Percentiles rank a stretch among this genome's conserved stretches.
Evolutionary conservation across 2,329 filamentous ascomycete genomes (phyloP).

Genomic region (Fusarium nanum): DNA sequence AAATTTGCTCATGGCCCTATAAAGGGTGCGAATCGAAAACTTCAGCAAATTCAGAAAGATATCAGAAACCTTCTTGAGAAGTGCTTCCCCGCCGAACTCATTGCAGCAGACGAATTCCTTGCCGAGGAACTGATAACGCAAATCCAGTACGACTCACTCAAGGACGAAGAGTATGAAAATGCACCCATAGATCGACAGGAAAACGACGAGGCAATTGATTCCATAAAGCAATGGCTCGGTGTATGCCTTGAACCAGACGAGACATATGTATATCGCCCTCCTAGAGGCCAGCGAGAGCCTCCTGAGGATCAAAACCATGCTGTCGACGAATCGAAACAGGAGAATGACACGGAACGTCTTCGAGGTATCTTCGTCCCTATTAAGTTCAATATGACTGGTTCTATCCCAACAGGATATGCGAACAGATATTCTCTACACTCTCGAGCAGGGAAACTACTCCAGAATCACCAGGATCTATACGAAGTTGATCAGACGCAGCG

Average conservation of each 20-base stretch:
- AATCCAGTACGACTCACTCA: conserved; percentile 68
- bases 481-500: conserved; percentile 66
- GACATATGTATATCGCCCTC: conserved; percentile 41
- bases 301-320: not conserved
- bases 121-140: conserved; percentile 68
- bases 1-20: conserved; percentile 12
- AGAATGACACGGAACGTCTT: conserved; percentile 62
- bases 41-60: not conserved
- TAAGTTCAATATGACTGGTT: conserved; percentile 38
- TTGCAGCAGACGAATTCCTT: conserved; percentile 67
- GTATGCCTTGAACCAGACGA: conserved; percentile 31
- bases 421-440: conserved; percentile 19
- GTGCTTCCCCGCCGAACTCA: conserved; percentile 55
- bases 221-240: conserved; percentile 36
- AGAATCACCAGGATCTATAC: conserved; percentile 65
- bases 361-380: conserved; percentile 58
- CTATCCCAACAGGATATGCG: conserved; percentile 12
- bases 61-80: conserved; percentile 24
- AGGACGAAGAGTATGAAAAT: conserved; percentile 42
- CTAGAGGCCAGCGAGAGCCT: conserved; percentile 25
- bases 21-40: conserved; percentile 26
- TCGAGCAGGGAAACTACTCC: conserved; percentile 30
- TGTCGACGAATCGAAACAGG: conserved; percentile 9
- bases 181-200: not conserved
- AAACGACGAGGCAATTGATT: conserved; percentile 1